Conservation (phyloP, 2,329 filamentous ascomycete genomes). For the Penicillium olsonii region DNA sequence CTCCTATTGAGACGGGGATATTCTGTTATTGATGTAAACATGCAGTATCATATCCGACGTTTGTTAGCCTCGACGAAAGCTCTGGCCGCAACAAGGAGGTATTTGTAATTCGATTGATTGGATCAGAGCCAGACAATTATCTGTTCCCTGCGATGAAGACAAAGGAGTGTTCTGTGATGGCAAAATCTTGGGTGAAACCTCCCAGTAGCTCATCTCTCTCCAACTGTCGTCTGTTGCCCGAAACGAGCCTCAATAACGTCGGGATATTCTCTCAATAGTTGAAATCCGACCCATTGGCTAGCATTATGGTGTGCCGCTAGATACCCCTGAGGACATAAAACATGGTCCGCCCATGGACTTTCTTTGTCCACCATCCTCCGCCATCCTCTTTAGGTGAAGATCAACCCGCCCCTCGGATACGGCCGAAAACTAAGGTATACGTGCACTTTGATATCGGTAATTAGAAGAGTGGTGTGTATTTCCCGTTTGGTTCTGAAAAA, state of each 20-base stretch:
- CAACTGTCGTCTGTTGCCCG: not conserved
- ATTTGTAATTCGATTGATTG: not conserved
- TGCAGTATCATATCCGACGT: not conserved
- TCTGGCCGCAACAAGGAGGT: not conserved
- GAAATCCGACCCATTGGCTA: not conserved
- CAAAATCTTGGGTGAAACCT: not conserved
- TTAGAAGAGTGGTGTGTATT: not conserved
- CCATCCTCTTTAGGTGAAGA: not conserved
- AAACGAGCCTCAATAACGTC: constrained; percentile 5
- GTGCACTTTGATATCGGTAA: too few species aligned
- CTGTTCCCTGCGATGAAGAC: not conserved
- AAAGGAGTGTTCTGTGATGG: not conserved
- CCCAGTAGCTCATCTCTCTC: too few species aligned
- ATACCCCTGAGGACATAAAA: not conserved
- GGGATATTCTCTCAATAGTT: not conserved
- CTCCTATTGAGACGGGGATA: not conserved
- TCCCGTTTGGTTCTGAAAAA: too few species aligned
- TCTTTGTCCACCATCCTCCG: not conserved
- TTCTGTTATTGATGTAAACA: not conserved
- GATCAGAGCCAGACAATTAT: not conserved
- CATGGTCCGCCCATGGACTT: not conserved
- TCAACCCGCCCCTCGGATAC: not conserved
- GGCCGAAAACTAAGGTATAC: not conserved
- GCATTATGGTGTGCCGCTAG: not conserved
- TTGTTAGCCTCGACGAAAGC: not conserved